A percentile compares a stretch with the other conserved stretches of the same genome.
phyloP scores from a whole-genome alignment of 1,284 basidiomycete genomes.

The Sparassis latifolia region DNA sequence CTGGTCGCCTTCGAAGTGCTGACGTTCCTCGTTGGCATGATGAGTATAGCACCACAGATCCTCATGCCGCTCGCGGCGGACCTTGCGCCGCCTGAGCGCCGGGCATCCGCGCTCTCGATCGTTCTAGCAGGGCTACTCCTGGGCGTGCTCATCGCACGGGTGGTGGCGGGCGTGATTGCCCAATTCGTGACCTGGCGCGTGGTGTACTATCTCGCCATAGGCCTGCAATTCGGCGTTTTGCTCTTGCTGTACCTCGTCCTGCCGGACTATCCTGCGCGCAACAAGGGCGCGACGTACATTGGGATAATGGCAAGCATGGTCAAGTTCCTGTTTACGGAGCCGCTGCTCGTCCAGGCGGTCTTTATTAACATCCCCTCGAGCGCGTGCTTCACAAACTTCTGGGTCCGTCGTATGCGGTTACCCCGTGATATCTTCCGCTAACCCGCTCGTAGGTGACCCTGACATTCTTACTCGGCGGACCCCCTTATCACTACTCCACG shows the following conservation, averaged over 20 bases:
- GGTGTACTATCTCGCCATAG: conserved; percentile 41
- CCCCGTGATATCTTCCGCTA: neutral
- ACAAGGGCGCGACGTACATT: conserved; percentile 34
- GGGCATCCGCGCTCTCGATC: conserved; percentile 44
- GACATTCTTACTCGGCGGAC: conserved; percentile 44
- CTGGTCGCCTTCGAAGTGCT: conserved; percentile 39
- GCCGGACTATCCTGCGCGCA: conserved; percentile 47
- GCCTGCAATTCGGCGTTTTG: conserved; percentile 31
- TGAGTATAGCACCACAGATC: conserved; percentile 36
- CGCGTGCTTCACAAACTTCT: conserved; percentile 37
- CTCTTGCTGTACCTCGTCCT: conserved; percentile 35
- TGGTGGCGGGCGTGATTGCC: conserved; percentile 42
- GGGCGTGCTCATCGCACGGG: conserved; percentile 43
- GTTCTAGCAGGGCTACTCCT: conserved; percentile 43
- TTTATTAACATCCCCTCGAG: conserved; percentile 36
- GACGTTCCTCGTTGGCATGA: conserved; percentile 39
- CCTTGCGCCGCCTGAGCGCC: conserved; percentile 40
- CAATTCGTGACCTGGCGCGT: conserved; percentile 40
- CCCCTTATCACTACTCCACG: conserved; percentile 42
- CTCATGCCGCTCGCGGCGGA: conserved; percentile 50
- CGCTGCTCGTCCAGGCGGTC: conserved; percentile 41
- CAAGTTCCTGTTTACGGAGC: conserved; percentile 42
- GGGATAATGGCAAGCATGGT: conserved; percentile 42
- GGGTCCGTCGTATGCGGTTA: conserved; percentile 22
- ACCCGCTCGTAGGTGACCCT: conserved; percentile 35